Base-by-base conservation (phyloP, 345 rosid genomes). In the Turnera subulata region DNA sequence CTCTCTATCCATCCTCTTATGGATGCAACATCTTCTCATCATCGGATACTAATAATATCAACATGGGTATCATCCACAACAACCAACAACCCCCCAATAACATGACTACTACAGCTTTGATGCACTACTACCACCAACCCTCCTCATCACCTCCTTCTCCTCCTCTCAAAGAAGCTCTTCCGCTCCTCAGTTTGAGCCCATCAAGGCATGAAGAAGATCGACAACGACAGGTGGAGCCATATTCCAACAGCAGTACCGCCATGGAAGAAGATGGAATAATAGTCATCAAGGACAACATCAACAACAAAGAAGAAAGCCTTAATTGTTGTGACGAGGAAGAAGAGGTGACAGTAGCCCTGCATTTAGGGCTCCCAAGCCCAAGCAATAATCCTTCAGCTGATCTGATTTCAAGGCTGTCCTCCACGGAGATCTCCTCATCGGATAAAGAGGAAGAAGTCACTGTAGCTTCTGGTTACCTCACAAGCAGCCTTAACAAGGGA, bases 131-230 rank as follows among this genome's bases (percentile, higher is more conserved):
- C 11, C 61, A 46, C 40, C 60, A 73, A 12, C 49, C 70, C 9
- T 64, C n/a, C n/a, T n/a, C n/a, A n/a, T n/a, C 71, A 25, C 79
- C 84, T 15, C 69, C 84, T 6, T 84, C 97, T 52, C 94, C 99
- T 53, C 97, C 96, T 32, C 72, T 84, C 10, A 82, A 58, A 71
- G 87, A 93, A 74, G 92, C 88, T 19, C 99, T 93, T 26, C 99
- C 97, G 17, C 95, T 93, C 45, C 90, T 93, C 33, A 85, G 77
- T 70, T 70, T 78, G 50, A 84, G 88, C 79, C 97, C 92, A 18
- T 48, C 82, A 51, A 78, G 81, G 45, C 71, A 71, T 55, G 75
- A 78, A 21, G 73, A 82, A 21, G 73, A 82, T 12, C 53, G 59
- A 2, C 66, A 71, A n/a, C n/a, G n/a, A n/a, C n/a, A n/a, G n/a